Conservation (phyloP, 495 filamentous ascomycete species). For the Aspergillus baeticus region DNA sequence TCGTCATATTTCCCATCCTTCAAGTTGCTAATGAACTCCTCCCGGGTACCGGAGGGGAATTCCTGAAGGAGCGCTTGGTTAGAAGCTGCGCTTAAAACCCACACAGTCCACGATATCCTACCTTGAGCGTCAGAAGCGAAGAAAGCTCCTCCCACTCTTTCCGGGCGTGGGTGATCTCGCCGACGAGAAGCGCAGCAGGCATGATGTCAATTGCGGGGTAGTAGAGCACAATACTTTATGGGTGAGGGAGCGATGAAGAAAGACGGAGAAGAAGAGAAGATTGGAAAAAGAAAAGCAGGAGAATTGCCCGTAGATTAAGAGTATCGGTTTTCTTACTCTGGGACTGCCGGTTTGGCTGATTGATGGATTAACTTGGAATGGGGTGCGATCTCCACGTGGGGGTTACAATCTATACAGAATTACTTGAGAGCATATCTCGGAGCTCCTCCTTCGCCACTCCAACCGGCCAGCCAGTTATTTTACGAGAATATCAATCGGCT, state of each 20-base stretch:
- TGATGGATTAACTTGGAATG: not conserved
- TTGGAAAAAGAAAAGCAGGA: constrained; percentile 9
- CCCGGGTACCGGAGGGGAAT: constrained; percentile 50
- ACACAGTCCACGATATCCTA: constrained; percentile 30
- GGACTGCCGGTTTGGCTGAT: not conserved
- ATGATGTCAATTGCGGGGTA: constrained; percentile 16
- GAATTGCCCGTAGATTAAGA: not conserved
- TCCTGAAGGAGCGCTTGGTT: constrained; percentile 37
- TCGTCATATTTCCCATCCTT: constrained; percentile 55
- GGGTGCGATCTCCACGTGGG: not conserved
- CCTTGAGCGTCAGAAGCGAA: constrained; percentile 53
- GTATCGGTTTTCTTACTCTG: not conserved
- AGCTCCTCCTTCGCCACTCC: not conserved
- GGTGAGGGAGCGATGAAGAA: constrained; percentile 16
- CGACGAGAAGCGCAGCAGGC: constrained; percentile 53
- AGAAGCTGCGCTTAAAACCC: not conserved
- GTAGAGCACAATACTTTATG: constrained; percentile 9
- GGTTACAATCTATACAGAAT: not conserved
- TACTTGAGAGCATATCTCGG: not conserved
- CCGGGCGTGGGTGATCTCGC: constrained; percentile 51
- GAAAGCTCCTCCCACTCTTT: constrained; percentile 57
- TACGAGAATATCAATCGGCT: too few relatives aligned
- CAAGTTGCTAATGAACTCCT: constrained; percentile 53
- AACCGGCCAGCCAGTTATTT: too few relatives aligned
- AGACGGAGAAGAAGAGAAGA: constrained; percentile 7